Percentiles rank a stretch among this genome's conserved stretches.
These are phyloP conservation scores for Plectosphaerella cucumerina DNA, from an alignment of 2,329 filamentous ascomycete genomes.

Conservation along the genomic window DNA sequence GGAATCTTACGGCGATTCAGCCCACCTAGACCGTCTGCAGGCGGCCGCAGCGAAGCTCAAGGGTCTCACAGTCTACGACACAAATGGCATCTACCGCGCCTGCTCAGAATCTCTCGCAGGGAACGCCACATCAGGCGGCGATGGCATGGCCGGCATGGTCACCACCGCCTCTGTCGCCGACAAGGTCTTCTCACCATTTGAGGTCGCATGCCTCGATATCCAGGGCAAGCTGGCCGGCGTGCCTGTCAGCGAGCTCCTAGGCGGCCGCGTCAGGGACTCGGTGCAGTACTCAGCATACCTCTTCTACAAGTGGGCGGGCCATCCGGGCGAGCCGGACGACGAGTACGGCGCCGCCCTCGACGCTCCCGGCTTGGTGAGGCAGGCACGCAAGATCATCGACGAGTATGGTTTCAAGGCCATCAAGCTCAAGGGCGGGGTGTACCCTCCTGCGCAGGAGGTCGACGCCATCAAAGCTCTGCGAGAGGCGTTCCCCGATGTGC, in stretches of 20 bases:
- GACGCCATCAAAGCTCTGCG: slow-evolving; percentile 32
- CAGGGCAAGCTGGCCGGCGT: slow-evolving; percentile 34
- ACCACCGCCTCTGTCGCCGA: slow-evolving; percentile 34
- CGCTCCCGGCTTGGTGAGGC: slow-evolving; percentile 25
- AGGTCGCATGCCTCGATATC: slow-evolving; percentile 36
- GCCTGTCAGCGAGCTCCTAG: slow-evolving; percentile 33
- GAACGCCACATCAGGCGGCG: slow-evolving; percentile 43
- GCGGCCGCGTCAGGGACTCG: slow-evolving; percentile 30
- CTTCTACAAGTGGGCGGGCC: slow-evolving; percentile 38
- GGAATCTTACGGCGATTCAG: slow-evolving; percentile 35
- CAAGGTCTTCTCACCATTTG: slow-evolving; percentile 37
- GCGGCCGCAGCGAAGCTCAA: slow-evolving; percentile 24
- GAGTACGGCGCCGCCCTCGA: slow-evolving; percentile 34
- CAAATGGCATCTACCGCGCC: slow-evolving; percentile 78
- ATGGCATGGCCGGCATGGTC: slow-evolving; percentile 54
- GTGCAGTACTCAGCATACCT: slow-evolving; percentile 39
- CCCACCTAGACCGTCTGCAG: slow-evolving; percentile 28
- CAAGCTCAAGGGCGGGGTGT: slow-evolving; percentile 38
- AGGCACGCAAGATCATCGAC: slow-evolving; percentile 31
- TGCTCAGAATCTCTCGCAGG: slow-evolving; percentile 67
- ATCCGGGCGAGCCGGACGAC: slow-evolving; percentile 32
- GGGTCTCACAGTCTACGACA: slow-evolving; percentile 45
- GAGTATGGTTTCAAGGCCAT: slow-evolving; percentile 38
- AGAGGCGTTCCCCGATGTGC: slow-evolving; percentile 28
- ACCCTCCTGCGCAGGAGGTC: slow-evolving; percentile 32